Evolutionary conservation across 805 yeast species (phyloP).

Genomic region (Zygosaccharomyces kombuchaensis): DNA sequence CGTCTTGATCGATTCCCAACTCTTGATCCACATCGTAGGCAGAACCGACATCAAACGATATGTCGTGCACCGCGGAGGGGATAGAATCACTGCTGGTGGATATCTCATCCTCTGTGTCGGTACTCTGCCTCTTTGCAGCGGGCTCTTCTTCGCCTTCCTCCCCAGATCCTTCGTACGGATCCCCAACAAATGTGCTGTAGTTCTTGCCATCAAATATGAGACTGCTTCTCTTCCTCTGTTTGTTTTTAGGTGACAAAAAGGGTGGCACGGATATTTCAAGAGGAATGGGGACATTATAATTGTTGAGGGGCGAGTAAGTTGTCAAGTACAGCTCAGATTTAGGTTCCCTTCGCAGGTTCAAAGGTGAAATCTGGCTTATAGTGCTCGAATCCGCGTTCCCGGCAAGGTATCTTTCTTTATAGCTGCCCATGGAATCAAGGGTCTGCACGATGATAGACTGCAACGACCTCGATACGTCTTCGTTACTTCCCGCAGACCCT

Average conservation of each 20-base stretch:
- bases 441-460: slow-evolving; percentile 31
- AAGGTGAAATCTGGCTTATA: slow-evolving; percentile 18
- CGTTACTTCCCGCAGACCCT: background rate
- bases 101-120: slow-evolving; percentile 5
- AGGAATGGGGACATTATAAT: slow-evolving; percentile 36
- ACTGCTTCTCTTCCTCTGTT: slow-evolving; percentile 23
- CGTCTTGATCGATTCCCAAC: slow-evolving; percentile 32
- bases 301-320: slow-evolving; percentile 37
- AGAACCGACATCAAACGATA: slow-evolving; percentile 23
- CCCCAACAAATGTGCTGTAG: slow-evolving; percentile 30
- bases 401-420: background rate
- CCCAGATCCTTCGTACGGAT: slow-evolving; percentile 2
- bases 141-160: slow-evolving; percentile 1
- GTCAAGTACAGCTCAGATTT: slow-evolving; percentile 31
- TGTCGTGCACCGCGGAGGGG: slow-evolving; percentile 28
- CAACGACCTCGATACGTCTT: slow-evolving; percentile 17
- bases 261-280: slow-evolving; percentile 39
- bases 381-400: slow-evolving; percentile 3
- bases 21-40: slow-evolving; percentile 19
- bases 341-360: slow-evolving; percentile 14
- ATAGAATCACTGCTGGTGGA: slow-evolving; percentile 21
- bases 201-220: slow-evolving; percentile 38
- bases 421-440: slow-evolving; percentile 13
- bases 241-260: slow-evolving; percentile 35
- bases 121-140: background rate